Evolutionary conservation across 352 stramenopile species (phyloP).

Genomic region (Globisporangium lucens): DNA sequence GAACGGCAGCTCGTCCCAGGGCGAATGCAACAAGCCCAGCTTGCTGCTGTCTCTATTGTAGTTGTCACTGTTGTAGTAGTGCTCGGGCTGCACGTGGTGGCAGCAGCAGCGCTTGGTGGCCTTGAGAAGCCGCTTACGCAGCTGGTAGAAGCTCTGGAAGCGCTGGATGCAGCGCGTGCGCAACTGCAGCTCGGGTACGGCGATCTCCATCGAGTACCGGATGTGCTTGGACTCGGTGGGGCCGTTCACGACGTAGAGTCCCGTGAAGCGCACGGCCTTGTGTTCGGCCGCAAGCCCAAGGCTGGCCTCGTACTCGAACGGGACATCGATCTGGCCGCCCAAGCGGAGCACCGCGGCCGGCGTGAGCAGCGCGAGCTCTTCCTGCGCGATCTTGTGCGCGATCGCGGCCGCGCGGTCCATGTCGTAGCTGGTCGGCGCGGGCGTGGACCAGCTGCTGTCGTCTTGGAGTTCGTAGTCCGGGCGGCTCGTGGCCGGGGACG

Average conservation of each 20-base stretch:
- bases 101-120: slow-evolving; percentile 46
- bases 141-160: slow-evolving; percentile 51
- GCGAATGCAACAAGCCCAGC: slow-evolving; percentile 7
- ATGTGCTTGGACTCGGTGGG: slow-evolving; percentile 47
- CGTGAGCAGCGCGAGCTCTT: slow-evolving; percentile 10
- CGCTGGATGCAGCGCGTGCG: slow-evolving; percentile 48
- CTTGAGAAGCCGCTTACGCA: slow-evolving; percentile 49
- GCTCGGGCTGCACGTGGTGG: slow-evolving; percentile 16
- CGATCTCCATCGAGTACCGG: slow-evolving; percentile 67
- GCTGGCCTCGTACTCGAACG: slow-evolving; percentile 15
- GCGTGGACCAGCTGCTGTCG: slow-evolving; percentile 13
- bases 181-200: slow-evolving; percentile 38
- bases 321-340: not conserved
- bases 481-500: not conserved
- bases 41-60: slow-evolving; percentile 17
- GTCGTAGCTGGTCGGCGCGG: slow-evolving; percentile 9
- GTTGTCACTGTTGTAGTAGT: slow-evolving; percentile 8
- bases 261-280: slow-evolving; percentile 46
- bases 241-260: slow-evolving; percentile 55
- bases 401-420: slow-evolving; percentile 14
- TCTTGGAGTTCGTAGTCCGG: not conserved
- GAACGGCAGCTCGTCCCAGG: slow-evolving; percentile 19
- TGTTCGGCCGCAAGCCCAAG: not conserved
- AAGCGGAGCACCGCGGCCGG: slow-evolving; percentile 3
- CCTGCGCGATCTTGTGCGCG: slow-evolving; percentile 16